Conservation (phyloP, 805 yeast species). For the Lipomyces chichibuensis region DNA sequence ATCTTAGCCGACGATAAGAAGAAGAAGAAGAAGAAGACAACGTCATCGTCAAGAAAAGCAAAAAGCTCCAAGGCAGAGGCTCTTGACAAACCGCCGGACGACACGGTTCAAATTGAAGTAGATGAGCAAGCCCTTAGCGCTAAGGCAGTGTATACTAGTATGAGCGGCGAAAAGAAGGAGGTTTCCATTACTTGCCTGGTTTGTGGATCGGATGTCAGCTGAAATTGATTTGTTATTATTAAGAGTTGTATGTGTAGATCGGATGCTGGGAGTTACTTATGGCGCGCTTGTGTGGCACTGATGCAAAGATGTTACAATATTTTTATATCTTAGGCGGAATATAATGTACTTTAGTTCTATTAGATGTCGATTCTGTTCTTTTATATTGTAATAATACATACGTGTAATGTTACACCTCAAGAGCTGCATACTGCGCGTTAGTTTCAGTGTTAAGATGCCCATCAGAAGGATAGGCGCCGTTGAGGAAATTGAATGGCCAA, state of each 20-base stretch:
- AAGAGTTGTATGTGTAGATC: neutral
- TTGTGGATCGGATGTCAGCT: slow-evolving; percentile 3
- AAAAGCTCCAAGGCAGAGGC: neutral
- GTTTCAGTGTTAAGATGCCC: too few species aligned
- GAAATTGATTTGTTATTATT: neutral
- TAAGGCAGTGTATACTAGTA: slow-evolving; percentile 16
- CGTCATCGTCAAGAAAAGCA: neutral
- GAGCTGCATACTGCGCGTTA: too few species aligned
- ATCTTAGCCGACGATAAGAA: neutral
- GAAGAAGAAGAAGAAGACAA: neutral
- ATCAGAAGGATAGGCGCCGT: too few species aligned
- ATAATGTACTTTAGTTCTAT: neutral
- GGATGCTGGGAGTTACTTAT: neutral
- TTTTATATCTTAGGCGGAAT: neutral
- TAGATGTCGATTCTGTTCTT: neutral
- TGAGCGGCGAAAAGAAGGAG: slow-evolving; percentile 9
- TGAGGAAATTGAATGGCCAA: too few species aligned
- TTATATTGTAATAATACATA: neutral
- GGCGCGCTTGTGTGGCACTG: neutral
- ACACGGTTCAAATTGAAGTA: slow-evolving; percentile 9
- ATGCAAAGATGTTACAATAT: neutral
- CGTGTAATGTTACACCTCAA: too few species aligned
- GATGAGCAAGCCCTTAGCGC: slow-evolving; percentile 8
- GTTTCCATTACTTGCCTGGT: slow-evolving; percentile 17
- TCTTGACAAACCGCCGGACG: neutral